Evolutionary conservation across 2,329 filamentous ascomycete species (phyloP), one percentile per base, ranked within the genome.

Genomic region (Plenodomus tracheiphilus): DNA sequence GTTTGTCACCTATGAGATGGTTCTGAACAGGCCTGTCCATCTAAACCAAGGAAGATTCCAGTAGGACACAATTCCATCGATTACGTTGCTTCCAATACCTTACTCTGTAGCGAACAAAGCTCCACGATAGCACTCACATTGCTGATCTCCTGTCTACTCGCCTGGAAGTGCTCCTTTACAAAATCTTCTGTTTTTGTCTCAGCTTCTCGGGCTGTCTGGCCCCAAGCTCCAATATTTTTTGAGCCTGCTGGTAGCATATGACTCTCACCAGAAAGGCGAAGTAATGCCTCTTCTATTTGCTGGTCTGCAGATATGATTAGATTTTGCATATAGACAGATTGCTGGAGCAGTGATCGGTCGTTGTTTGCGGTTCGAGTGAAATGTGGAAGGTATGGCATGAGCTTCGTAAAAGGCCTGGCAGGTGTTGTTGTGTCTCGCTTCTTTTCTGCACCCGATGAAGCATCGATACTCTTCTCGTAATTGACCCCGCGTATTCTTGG

Each of bases 251-350:
- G 62, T 4, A 74, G 53, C 9, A 75, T 52, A 44, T 73, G 70
- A 47, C 70, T 74, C 54, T 75, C 72, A 16, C 64, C 70, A 0
- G 71, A 68, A 1, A 75, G 59, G 5, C 71, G 62, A 4, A 65
- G 52, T 4, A 74, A 47, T 1, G 62, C 58, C 18, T 68, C 63
- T 11, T 56, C 51, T 1, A 62, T 58, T 2, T 70, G 65, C 20
- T 66, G 64, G 21, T 69, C 64, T 19, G 64, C 64, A 5, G 58
- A 42, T 21, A 57, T 53, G n/a, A 74, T 53, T 41, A 68, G 69
- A 6, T 52, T 50, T 34, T 71, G 60, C 2, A 74, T 55, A 45
- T 69, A 71, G 13, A 70, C 59, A 2, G 64, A 59, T 45, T 72
- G 68, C 39, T 71, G 65, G 5, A 71, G 59, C 16, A 74, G 51